Percentiles rank a stretch among this genome's conserved stretches.
phyloP scores from a whole-genome alignment of 1,284 basidiomycete species.

The Vanrija sp. region DNA sequence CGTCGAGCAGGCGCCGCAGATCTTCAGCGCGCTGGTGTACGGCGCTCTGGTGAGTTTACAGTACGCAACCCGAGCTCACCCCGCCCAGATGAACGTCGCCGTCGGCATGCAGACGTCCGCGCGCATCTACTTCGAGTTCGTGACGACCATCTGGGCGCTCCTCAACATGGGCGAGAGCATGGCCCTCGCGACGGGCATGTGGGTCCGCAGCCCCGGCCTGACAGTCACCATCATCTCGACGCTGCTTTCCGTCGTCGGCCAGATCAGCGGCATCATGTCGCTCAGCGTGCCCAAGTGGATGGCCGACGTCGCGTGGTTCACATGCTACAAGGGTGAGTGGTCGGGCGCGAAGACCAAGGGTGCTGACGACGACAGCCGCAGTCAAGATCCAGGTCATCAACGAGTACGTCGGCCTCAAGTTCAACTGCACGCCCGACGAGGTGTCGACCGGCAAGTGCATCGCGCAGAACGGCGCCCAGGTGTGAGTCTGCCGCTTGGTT shows the following conservation, averaged over 20 bases:
- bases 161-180: slow-evolving; percentile 49
- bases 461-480: slow-evolving; percentile 48
- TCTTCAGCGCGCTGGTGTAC: slow-evolving; percentile 36
- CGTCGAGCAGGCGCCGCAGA: slow-evolving; percentile 48
- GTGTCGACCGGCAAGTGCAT: slow-evolving; percentile 46
- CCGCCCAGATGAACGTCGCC: slow-evolving; percentile 47
- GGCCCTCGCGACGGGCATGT: slow-evolving; percentile 35
- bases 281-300: slow-evolving; percentile 50
- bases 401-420: slow-evolving; percentile 44
- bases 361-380: slow-evolving; percentile 16
- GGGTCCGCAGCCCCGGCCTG: slow-evolving; percentile 34
- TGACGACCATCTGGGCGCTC: slow-evolving; percentile 46
- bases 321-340: slow-evolving; percentile 28
- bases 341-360: background rate
- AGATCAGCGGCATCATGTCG: slow-evolving; percentile 49
- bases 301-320: slow-evolving; percentile 42
- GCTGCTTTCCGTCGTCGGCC: slow-evolving; percentile 37
- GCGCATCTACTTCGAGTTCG: slow-evolving; percentile 51
- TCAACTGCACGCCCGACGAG: slow-evolving; percentile 45
- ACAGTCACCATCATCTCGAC: slow-evolving; percentile 47
- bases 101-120: slow-evolving; percentile 49
- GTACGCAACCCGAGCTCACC: slow-evolving; percentile 7
- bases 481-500: too few relatives aligned
- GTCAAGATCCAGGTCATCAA: slow-evolving; percentile 51
- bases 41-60: slow-evolving; percentile 27